Evolutionary conservation across 2,329 filamentous ascomycete species (phyloP).

Genomic region (Fusarium sterilihyphosum): DNA sequence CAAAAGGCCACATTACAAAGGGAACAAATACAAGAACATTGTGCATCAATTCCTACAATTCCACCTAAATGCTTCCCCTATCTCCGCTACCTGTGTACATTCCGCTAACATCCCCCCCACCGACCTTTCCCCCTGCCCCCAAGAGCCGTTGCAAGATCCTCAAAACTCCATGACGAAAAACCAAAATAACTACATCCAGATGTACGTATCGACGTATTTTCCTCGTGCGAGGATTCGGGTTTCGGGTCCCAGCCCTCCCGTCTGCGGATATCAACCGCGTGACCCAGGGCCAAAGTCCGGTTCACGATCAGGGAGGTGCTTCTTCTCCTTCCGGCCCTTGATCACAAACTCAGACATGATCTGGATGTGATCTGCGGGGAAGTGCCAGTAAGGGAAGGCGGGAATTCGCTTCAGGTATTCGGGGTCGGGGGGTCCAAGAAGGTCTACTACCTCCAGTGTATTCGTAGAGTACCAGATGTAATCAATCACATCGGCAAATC

Average conservation of each 20-base stretch:
- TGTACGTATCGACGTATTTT: slow-evolving; percentile 38
- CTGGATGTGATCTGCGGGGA: slow-evolving; percentile 91
- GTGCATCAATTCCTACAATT: slow-evolving; percentile 44
- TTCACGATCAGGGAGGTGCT: slow-evolving; percentile 70
- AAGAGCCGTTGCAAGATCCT: slow-evolving; percentile 47
- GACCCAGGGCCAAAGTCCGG: slow-evolving; percentile 65
- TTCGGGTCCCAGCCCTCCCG: slow-evolving; percentile 11
- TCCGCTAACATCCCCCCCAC: slow-evolving; percentile 31
- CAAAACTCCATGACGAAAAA: slow-evolving; percentile 52
- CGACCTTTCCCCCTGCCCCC: slow-evolving; percentile 21
- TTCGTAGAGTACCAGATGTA: slow-evolving; percentile 99
- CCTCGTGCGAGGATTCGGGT: slow-evolving; percentile 2
- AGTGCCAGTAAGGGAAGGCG: slow-evolving; percentile 93
- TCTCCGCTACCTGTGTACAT: slow-evolving; percentile 37
- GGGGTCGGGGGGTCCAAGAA: slow-evolving; percentile 87
- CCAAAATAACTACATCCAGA: slow-evolving; percentile 54
- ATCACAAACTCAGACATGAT: slow-evolving; percentile 90
- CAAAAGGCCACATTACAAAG: not conserved
- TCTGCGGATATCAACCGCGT: slow-evolving; percentile 41
- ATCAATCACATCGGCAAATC: slow-evolving; percentile 92
- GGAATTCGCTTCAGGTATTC: slow-evolving; percentile 87
- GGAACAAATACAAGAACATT: slow-evolving; percentile 30
- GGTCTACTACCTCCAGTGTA: slow-evolving; percentile 81
- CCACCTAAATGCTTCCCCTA: slow-evolving; percentile 15
- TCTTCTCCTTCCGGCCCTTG: slow-evolving; percentile 86